Evolutionary conservation across 2,329 filamentous ascomycete species (phyloP).

Genomic region (Alternaria novae-zelandiae): DNA sequence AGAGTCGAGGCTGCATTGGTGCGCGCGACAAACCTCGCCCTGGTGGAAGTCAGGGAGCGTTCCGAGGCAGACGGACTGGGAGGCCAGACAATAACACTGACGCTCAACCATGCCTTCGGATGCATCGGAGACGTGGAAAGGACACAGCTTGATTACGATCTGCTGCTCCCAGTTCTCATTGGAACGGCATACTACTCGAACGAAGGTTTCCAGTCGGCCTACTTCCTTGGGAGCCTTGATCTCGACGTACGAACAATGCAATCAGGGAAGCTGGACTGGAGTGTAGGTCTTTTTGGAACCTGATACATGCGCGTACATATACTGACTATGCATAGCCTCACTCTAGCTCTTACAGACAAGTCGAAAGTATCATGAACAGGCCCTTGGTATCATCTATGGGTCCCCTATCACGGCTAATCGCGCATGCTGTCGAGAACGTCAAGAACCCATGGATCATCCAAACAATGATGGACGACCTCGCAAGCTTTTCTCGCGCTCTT

Average conservation of each 20-base stretch:
- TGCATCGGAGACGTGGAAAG: constrained; percentile 68
- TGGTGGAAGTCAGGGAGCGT: constrained; percentile 62
- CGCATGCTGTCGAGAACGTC: constrained; percentile 67
- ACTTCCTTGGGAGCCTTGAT: constrained; percentile 75
- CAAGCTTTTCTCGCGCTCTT: constrained; percentile 70
- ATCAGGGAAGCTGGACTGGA: constrained; percentile 68
- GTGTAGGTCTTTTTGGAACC: constrained; percentile 30
- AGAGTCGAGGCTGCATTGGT: constrained; percentile 77
- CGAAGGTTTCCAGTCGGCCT: constrained; percentile 77
- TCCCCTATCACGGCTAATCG: constrained; percentile 68
- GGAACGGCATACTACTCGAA: constrained; percentile 71
- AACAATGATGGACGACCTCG: constrained; percentile 67
- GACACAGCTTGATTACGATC: constrained; percentile 67
- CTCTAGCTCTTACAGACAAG: constrained; percentile 66
- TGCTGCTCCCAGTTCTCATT: constrained; percentile 72
- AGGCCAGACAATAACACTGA: constrained; percentile 65
- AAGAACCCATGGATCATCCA: constrained; percentile 57
- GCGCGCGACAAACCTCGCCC: constrained; percentile 75
- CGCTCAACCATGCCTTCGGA: constrained; percentile 78
- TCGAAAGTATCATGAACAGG: constrained; percentile 64
- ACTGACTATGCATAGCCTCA: constrained; percentile 42
- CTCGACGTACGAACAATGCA: constrained; percentile 66
- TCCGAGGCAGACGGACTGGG: constrained; percentile 59
- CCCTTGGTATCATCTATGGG: constrained; percentile 72
- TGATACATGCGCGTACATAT: neutral